Percentiles rank a stretch among this genome's conserved stretches.
Evolutionary conservation across 2,329 filamentous ascomycete genomes (phyloP).

Genomic region (Zarea fungicola): DNA sequence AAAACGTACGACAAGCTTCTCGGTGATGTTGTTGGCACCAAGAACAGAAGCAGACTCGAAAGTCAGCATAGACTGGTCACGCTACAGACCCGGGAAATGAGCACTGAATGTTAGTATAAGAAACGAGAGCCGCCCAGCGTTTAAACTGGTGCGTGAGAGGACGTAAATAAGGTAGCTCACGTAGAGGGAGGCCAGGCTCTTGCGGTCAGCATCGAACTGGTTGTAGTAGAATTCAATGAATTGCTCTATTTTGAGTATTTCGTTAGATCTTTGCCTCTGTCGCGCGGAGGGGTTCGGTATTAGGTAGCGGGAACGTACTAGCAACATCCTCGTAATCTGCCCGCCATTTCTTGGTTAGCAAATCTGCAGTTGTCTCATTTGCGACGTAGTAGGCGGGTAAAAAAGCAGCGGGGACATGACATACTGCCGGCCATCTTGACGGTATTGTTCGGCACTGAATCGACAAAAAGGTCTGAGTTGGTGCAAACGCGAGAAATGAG

Average conservation of each 20-base stretch:
- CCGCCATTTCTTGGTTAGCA: slow-evolving; percentile 17
- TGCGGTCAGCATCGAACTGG: slow-evolving; percentile 72
- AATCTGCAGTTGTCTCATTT: slow-evolving; percentile 14
- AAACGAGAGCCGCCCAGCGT: not conserved
- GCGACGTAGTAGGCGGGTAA: too few relatives aligned
- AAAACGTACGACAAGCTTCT: slow-evolving; percentile 71
- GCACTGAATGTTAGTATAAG: slow-evolving; percentile 2
- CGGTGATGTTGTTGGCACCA: slow-evolving; percentile 62
- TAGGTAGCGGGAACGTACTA: slow-evolving; percentile 33
- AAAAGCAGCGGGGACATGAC: slow-evolving; percentile 13
- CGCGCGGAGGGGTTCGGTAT: not conserved
- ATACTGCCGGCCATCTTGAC: slow-evolving; percentile 31
- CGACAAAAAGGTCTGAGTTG: not conserved
- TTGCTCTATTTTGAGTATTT: slow-evolving; percentile 53
- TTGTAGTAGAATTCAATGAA: slow-evolving; percentile 91
- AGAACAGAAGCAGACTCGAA: slow-evolving; percentile 70
- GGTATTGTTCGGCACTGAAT: slow-evolving; percentile 6
- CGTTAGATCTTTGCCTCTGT: not conserved
- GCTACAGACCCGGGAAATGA: slow-evolving; percentile 42
- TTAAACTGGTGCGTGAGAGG: slow-evolving; percentile 6
- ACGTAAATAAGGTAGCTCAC: slow-evolving; percentile 47
- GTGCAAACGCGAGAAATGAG: not conserved
- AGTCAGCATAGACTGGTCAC: slow-evolving; percentile 83
- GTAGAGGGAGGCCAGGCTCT: slow-evolving; percentile 65
- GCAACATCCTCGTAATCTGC: slow-evolving; percentile 42